Evolutionary conservation across 805 yeast genomes (phyloP).

Genomic region (Candida piceae): DNA sequence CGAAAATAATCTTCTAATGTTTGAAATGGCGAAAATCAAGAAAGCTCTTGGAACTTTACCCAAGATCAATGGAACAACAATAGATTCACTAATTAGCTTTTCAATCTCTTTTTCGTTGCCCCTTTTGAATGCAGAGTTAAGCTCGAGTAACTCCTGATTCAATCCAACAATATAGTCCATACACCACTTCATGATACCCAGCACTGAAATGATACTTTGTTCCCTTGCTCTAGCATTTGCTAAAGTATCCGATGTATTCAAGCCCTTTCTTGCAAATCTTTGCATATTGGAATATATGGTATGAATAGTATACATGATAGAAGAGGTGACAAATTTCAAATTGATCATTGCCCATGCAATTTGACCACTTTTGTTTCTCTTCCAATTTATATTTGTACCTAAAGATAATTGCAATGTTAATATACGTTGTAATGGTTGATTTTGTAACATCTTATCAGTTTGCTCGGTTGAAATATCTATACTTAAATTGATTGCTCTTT

Average conservation of each 20-base stretch:
- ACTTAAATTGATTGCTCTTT: slow-evolving; percentile 68
- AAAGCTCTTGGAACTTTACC: slow-evolving; percentile 69
- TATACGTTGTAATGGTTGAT: slow-evolving; percentile 73
- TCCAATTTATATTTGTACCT: slow-evolving; percentile 44
- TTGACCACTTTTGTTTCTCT: slow-evolving; percentile 34
- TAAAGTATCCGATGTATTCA: slow-evolving; percentile 41
- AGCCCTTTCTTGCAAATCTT: slow-evolving; percentile 50
- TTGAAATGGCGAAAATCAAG: slow-evolving; percentile 59
- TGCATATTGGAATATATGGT: slow-evolving; percentile 61
- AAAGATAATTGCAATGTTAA: slow-evolving; percentile 63
- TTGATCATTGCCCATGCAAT: slow-evolving; percentile 64
- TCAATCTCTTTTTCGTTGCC: slow-evolving; percentile 19
- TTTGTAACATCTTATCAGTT: slow-evolving; percentile 67
- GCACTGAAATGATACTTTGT: slow-evolving; percentile 54
- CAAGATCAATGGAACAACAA: slow-evolving; percentile 55
- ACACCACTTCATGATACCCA: slow-evolving; percentile 86
- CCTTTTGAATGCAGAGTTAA: slow-evolving; percentile 28
- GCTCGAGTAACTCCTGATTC: slow-evolving; percentile 64
- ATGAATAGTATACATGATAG: slow-evolving; percentile 57
- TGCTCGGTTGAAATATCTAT: slow-evolving; percentile 68
- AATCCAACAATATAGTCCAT: slow-evolving; percentile 69
- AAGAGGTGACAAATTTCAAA: slow-evolving; percentile 65
- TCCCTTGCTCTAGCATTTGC: slow-evolving; percentile 43
- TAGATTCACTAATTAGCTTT: slow-evolving; percentile 21
- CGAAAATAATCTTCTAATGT: slow-evolving; percentile 58